Evolutionary conservation across 768 basidiomycete species (phyloP).

Genomic region (Zangia roseola): DNA sequence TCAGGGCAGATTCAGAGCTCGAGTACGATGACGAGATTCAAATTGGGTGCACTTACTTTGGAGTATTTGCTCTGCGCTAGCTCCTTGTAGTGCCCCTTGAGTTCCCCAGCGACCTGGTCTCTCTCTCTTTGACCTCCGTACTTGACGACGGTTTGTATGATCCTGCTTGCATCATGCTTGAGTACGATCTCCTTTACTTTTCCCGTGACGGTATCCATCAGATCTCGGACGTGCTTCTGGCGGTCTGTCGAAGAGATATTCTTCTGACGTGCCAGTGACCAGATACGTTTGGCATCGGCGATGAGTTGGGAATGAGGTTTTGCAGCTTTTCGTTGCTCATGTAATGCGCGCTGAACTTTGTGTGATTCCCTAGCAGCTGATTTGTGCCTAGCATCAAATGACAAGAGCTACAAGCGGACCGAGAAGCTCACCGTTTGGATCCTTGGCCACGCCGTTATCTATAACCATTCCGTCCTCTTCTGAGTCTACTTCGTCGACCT

Average conservation of each 20-base stretch:
- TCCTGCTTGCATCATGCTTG: conserved; percentile 90
- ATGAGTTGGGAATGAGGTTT: conserved; percentile 77
- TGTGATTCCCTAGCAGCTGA: conserved; percentile 68
- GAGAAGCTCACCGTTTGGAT: conserved; percentile 55
- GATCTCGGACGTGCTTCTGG: conserved; percentile 65
- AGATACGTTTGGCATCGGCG: conserved; percentile 68
- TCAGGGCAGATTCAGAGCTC: neutral
- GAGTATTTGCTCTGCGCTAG: conserved; percentile 88
- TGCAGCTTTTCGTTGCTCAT: conserved; percentile 68
- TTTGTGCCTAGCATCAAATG: conserved; percentile 3
- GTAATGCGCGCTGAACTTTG: conserved; percentile 63
- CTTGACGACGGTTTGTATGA: conserved; percentile 80
- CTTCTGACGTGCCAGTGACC: conserved; percentile 75
- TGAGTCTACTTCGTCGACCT: conserved; percentile 16
- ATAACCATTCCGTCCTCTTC: conserved; percentile 34
- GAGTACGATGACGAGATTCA: neutral
- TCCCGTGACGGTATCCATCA: conserved; percentile 78
- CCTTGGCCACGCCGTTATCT: conserved; percentile 37
- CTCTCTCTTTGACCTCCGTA: conserved; percentile 73
- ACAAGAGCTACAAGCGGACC: neutral
- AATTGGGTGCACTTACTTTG: conserved; percentile 53
- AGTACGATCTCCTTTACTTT: conserved; percentile 83
- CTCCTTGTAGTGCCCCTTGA: conserved; percentile 76
- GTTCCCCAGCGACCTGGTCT: conserved; percentile 77
- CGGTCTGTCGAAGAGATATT: conserved; percentile 69